Conservation (phyloP, 1,139 yeast genomes). For the Geotrichum histeridarum region DNA sequence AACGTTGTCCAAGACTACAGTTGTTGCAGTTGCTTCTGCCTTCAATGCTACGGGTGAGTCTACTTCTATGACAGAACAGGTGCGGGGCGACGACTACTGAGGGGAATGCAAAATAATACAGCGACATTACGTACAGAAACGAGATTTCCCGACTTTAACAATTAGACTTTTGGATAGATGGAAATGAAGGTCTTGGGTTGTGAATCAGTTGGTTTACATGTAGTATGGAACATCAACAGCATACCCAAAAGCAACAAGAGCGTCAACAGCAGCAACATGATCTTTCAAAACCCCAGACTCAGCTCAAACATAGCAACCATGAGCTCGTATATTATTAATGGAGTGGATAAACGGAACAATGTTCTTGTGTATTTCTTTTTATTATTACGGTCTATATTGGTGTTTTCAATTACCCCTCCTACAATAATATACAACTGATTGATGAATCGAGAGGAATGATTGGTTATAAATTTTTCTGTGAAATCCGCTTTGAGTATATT, state of each 20-base stretch:
- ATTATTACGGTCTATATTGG: too few relatives aligned
- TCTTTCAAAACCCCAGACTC: neutral
- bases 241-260: slow-evolving; percentile 24
- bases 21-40: slow-evolving; percentile 1
- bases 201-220: slow-evolving; percentile 85
- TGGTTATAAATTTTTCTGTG: too few relatives aligned
- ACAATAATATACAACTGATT: neutral
- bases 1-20: neutral
- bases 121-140: slow-evolving; percentile 13
- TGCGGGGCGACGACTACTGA: slow-evolving; percentile 6
- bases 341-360: neutral
- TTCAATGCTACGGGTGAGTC: slow-evolving; percentile 1
- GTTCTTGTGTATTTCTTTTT: neutral
- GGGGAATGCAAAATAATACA: neutral
- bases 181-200: slow-evolving; percentile 71
- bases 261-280: neutral
- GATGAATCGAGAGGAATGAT: neutral
- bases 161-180: slow-evolving; percentile 53
- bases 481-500: too few relatives aligned
- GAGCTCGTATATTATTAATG: neutral
- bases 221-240: slow-evolving; percentile 59
- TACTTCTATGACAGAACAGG: slow-evolving; percentile 13
- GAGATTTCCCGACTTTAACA: slow-evolving; percentile 30
- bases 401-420: too few relatives aligned
- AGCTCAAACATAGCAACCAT: neutral